Evolutionary conservation across 179 eudicot species (phyloP), one percentile per base, ranked within the genome.

Genomic region (Camellia oleifera): DNA sequence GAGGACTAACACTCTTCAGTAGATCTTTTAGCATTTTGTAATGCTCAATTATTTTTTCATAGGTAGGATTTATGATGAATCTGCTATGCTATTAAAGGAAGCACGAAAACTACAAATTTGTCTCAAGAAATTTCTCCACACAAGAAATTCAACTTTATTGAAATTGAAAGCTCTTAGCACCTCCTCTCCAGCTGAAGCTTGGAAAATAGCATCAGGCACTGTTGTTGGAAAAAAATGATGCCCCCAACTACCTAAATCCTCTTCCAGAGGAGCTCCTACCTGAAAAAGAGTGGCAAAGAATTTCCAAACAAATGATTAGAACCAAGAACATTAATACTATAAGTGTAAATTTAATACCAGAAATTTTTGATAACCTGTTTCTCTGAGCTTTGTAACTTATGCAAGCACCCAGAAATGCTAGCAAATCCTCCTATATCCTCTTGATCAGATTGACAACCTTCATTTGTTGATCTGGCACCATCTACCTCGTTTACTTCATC

Each of bases 141-240:
- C 13, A 45, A 44, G 14, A 72, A 8, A 54, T 11, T 10, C 20
- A 58, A 56, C 11, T 32, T 12, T 11, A 44, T 54, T 5, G 6
- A 57, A 56, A 78, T 5, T 44, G 52, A 42, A 74, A 77, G 1
- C 71, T 70, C 48, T 20, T 78, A 15, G 88, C 89, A 97, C 99
- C 91, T 97, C 99, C 76, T 94, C 97, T 84, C 98, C 98, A 5
- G 99, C 97, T 78, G 99, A 88, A 87, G 91, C 97, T 87, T 94
- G 98, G 58, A 97, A 88, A 74, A 94, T 89, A 73, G 83, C 85
- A 90, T 97, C 99, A 54, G 99, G 99, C 70, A 94, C 95, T 40
- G 97, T 81, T 44, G 90, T 69, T 67, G 97, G 84, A 23, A 72
- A 84, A 80, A 79, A 86, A 84, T 97, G 98, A 87, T 97, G 99